These are phyloP conservation scores for Pseudocercospora fuligena DNA, from an alignment of 2,329 filamentous ascomycete genomes.

Conservation along the genomic window DNA sequence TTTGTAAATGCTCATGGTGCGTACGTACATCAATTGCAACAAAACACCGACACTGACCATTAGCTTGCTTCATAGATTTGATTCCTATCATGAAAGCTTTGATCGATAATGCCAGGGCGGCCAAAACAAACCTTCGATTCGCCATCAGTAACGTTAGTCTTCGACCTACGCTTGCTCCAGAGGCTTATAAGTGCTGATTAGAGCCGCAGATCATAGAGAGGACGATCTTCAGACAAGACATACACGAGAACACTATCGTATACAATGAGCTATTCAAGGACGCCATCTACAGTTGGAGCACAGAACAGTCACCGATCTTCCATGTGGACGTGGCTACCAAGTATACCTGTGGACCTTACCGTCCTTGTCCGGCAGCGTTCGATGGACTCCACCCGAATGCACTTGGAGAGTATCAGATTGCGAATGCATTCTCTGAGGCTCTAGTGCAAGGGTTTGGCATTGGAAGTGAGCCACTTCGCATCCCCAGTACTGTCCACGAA, in stretches of 20 bases:
- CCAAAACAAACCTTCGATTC: conserved; percentile 31
- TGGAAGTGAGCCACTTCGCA: neutral
- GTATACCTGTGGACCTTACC: conserved; percentile 41
- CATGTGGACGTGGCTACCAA: conserved; percentile 39
- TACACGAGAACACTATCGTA: conserved; percentile 24
- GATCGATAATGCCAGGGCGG: conserved; percentile 39
- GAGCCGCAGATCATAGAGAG: conserved; percentile 20
- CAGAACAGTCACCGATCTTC: conserved; percentile 37
- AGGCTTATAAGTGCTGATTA: neutral
- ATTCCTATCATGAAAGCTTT: conserved; percentile 34
- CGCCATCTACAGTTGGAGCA: conserved; percentile 36
- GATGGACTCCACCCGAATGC: conserved; percentile 52
- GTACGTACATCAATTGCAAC: neutral
- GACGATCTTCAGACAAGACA: conserved; percentile 26
- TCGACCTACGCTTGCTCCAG: neutral
- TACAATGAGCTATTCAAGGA: conserved; percentile 29
- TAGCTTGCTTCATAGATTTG: neutral
- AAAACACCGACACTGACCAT: neutral
- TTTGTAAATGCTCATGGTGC: neutral
- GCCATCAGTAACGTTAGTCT: conserved; percentile 24
- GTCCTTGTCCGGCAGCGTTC: conserved; percentile 37
- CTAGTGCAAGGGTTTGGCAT: neutral
- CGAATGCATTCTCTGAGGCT: conserved; percentile 44
- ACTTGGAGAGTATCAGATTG: conserved; percentile 50
- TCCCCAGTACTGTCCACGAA: neutral